Percentiles rank a stretch among this genome's conserved stretches.
Conservation (phyloP, 129 eudicot species). For the Silybum marianum region DNA sequence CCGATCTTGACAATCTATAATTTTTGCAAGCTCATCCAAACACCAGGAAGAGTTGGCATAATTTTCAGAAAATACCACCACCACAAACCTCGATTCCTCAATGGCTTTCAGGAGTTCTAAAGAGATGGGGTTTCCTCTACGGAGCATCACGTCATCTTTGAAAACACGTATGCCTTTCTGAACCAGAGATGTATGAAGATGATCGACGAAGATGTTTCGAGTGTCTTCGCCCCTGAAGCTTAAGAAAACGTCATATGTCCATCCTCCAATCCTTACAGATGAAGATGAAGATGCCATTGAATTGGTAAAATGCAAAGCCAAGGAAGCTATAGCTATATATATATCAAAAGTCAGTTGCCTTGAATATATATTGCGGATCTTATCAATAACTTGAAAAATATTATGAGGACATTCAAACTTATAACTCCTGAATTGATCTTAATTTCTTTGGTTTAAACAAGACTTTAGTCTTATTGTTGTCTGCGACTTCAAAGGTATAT, state of each 20-base stretch:
- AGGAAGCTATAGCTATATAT: no score
- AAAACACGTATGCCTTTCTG: background rate
- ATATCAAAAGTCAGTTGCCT: no score
- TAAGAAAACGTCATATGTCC: background rate
- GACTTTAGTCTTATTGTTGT: no score
- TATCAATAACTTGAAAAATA: no score
- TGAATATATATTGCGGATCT: no score
- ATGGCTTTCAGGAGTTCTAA: background rate
- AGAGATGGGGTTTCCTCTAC: background rate
- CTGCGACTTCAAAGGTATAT: no score
- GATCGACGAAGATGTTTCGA: background rate
- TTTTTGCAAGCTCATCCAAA: background rate
- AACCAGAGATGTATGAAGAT: background rate
- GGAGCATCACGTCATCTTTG: background rate
- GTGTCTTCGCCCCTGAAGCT: conserved; percentile 2
- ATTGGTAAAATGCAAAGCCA: background rate
- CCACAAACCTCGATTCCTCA: background rate
- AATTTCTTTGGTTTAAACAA: no score
- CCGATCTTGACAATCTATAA: background rate
- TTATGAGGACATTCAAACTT: no score
- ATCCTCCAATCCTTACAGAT: background rate
- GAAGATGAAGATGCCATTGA: background rate
- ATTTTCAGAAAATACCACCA: background rate
- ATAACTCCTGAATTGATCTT: no score
- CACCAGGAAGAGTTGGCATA: background rate